A percentile compares a stretch with the other conserved stretches of the same genome.
These are phyloP conservation scores for Sanghuangporus baumii DNA, from an alignment of 1,284 basidiomycete species.

Conservation along the genomic window DNA sequence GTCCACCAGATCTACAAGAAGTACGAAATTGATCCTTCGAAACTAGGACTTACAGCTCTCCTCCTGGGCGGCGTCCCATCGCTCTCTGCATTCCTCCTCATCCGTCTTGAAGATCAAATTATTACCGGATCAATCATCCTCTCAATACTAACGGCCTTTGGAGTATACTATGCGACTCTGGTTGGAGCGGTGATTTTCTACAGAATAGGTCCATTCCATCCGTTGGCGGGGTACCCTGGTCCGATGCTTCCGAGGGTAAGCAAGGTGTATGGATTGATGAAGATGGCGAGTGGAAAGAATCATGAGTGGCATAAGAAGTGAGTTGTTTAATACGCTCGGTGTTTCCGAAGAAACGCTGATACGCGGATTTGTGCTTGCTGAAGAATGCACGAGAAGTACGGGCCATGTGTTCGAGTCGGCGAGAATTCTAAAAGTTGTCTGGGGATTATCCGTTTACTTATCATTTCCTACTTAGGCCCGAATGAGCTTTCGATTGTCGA, in stretches of 20 bases:
- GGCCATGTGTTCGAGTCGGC: conserved; percentile 21
- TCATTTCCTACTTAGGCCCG: conserved; percentile 19
- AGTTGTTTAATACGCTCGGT: background rate
- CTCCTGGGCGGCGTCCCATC: conserved; percentile 5
- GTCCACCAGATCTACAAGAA: conserved; percentile 12
- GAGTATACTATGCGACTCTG: conserved; percentile 8
- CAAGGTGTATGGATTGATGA: conserved; percentile 18
- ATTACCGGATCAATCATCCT: background rate
- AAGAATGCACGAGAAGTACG: conserved; percentile 19
- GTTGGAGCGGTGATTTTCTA: conserved; percentile 16
- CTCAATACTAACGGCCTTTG: background rate
- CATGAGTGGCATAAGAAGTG: conserved; percentile 17
- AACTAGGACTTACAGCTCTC: background rate
- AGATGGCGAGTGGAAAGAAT: conserved; percentile 15
- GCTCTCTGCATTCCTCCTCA: background rate
- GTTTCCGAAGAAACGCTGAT: background rate
- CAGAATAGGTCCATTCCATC: conserved; percentile 24
- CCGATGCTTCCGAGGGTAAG: conserved; percentile 20
- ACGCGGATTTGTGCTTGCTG: background rate
- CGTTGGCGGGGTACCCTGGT: conserved; percentile 22
- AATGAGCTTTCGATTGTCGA: conserved; percentile 31
- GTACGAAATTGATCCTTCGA: conserved; percentile 4
- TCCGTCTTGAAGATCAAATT: background rate
- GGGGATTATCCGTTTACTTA: background rate
- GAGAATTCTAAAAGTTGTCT: background rate